These are phyloP conservation scores for Backusella luteola DNA, from an alignment of 192 early-diverging fungal genomes.

Conservation along the genomic window DNA sequence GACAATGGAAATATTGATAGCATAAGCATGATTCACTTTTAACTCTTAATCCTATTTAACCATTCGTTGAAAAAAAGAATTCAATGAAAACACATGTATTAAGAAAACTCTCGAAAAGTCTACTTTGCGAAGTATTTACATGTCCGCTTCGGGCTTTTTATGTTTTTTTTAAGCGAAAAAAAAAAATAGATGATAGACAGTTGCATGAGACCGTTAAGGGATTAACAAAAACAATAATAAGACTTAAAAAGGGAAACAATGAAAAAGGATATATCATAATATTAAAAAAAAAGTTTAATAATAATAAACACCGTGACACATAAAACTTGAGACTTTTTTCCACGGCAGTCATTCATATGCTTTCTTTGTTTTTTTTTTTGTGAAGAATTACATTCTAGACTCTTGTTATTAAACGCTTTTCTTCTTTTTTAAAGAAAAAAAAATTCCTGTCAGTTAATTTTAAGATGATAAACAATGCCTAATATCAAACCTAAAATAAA, in stretches of 20 bases:
- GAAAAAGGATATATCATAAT: not conserved
- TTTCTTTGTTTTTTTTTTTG: not conserved
- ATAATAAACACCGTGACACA: not conserved
- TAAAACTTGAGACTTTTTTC: not conserved
- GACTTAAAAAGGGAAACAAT: not conserved
- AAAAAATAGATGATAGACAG: not conserved
- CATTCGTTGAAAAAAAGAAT: not conserved
- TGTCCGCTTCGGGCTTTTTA: not conserved
- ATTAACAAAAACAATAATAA: not conserved
- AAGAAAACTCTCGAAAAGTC: not conserved
- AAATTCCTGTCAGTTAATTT: not conserved
- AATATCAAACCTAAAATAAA: not conserved
- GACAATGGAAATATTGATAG: not conserved
- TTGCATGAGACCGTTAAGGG: not conserved
- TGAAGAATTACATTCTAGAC: not conserved
- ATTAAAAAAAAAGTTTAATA: not conserved
- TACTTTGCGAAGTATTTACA: not conserved
- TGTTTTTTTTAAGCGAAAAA: not conserved
- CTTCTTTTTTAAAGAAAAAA: not conserved
- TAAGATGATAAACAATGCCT: conserved; percentile 6
- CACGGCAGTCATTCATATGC: not conserved
- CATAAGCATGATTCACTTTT: not conserved
- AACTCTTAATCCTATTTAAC: not conserved
- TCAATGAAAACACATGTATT: not conserved
- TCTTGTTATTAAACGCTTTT: not conserved